Conservation (phyloP, 768 basidiomycete species). For the Boletus pseudopeckii region DNA sequence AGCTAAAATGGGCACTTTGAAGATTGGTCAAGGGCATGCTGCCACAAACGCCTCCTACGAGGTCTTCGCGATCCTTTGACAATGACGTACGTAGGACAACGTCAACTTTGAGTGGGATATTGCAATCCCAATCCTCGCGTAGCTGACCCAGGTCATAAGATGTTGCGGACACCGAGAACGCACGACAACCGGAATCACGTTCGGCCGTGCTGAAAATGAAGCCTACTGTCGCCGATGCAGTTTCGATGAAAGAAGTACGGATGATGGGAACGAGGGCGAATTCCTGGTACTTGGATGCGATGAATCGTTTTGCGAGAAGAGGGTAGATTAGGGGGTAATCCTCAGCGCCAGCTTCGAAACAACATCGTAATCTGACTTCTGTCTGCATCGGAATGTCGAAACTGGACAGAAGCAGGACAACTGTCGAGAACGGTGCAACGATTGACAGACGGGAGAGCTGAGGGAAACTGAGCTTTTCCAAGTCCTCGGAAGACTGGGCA, state of each 20-base stretch:
- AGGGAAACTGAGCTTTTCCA: constrained; percentile 5
- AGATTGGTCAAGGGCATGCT: constrained; percentile 12
- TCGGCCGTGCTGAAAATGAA: constrained; percentile 18
- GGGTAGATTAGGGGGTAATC: constrained; percentile 10
- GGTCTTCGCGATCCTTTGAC: constrained; percentile 9
- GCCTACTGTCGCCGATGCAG: constrained; percentile 6
- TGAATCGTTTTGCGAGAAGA: constrained; percentile 17
- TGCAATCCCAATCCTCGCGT: constrained; percentile 17
- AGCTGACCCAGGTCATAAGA: constrained; percentile 4
- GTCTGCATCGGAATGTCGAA: constrained; percentile 11
- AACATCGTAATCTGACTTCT: constrained; percentile 16
- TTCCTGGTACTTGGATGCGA: background rate
- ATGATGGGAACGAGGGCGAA: constrained; percentile 4
- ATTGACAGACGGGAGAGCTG: constrained; percentile 15
- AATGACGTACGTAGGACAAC: constrained; percentile 7
- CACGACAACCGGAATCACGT: constrained; percentile 6
- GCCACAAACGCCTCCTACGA: constrained; percentile 10
- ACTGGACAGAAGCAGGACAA: constrained; percentile 10
- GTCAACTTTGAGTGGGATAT: constrained; percentile 18
- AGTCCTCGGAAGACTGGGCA: background rate
- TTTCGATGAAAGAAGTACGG: constrained; percentile 10
- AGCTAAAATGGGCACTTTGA: constrained; percentile 7
- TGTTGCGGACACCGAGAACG: constrained; percentile 6
- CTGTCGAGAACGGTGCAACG: constrained; percentile 18
- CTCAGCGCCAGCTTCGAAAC: constrained; percentile 1